Evolutionary conservation across 805 yeast genomes (phyloP).

Genomic region (Saccharomycopsis fibuligera): DNA sequence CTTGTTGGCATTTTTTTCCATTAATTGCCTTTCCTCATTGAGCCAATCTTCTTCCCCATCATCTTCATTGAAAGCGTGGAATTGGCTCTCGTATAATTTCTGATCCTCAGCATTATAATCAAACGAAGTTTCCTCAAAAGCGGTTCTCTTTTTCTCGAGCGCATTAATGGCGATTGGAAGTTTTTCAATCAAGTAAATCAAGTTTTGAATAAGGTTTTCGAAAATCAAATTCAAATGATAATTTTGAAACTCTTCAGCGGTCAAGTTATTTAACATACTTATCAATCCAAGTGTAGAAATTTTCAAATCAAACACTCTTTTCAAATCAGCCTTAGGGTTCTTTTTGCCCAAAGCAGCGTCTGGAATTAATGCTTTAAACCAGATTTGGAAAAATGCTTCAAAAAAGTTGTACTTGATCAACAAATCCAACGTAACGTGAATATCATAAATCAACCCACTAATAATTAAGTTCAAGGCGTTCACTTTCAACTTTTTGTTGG

Average conservation of each 20-base stretch:
- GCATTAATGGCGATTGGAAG: slow-evolving; percentile 68
- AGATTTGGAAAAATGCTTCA: slow-evolving; percentile 47
- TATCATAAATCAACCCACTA: slow-evolving; percentile 57
- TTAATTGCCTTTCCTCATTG: slow-evolving; percentile 8
- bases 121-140: slow-evolving; percentile 36
- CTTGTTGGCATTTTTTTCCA: neutral
- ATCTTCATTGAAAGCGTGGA: slow-evolving; percentile 27
- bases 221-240: slow-evolving; percentile 33
- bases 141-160: slow-evolving; percentile 57
- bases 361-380: slow-evolving; percentile 53
- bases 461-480: slow-evolving; percentile 36
- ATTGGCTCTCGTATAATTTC: slow-evolving; percentile 27
- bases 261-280: slow-evolving; percentile 33
- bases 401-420: slow-evolving; percentile 41
- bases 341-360: neutral
- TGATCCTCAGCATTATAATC: slow-evolving; percentile 27
- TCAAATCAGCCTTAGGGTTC: slow-evolving; percentile 28
- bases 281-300: slow-evolving; percentile 64
- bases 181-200: slow-evolving; percentile 47
- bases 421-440: slow-evolving; percentile 43
- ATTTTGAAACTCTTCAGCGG: slow-evolving; percentile 27
- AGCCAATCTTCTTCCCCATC: slow-evolving; percentile 22
- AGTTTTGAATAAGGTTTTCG: slow-evolving; percentile 44
- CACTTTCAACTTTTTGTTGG: slow-evolving; percentile 1
- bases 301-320: slow-evolving; percentile 77